Evolutionary conservation across 805 yeast species (phyloP), one percentile per base, ranked within the genome.

Genomic region (Jamesozyma rosinii): DNA sequence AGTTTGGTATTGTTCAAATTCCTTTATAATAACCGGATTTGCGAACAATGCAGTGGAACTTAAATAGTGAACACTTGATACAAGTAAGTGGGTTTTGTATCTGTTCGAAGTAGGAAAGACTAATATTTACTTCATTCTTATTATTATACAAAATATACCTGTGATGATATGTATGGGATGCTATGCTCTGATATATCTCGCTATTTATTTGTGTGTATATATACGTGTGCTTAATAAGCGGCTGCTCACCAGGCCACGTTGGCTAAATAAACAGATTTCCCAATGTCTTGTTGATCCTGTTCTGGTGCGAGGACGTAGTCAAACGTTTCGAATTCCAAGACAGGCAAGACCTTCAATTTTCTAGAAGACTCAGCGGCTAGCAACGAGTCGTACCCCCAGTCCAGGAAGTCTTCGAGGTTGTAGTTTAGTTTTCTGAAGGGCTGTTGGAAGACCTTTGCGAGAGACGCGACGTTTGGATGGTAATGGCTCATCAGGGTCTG

Each of bases 391-490:
- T 89, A 92, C 44, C 81, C 79, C 86, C 95, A 90, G 62, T 89
- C 95, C 54, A 92, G 65, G 68, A 92, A 92, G 59, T 92, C 97
- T 60, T 92, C 98, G 71, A 92, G 70, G 60, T 84, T 84, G 61
- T 92, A 92, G 53, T 76, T 76, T 44, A 83, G 79, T 61, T 92
- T 92, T 57, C 81, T 76, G 67, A 88, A 90, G 3, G 96, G 96
- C 64, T 92, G 96, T 17, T 79, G 73, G 58, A 85, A 83, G 26
- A 92, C 84, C 58, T 79, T 81, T 15, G 96, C 96, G 53, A 92
- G 69, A 0, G 96, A 83, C 1, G 96, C 90, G 11, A 92, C 87
- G 55, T 92, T 92, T 14, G 97, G 97, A 65, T 92, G 97, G 58
- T 88, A 90, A 60, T 92, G 98, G 11, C 76, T 64, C 68, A 81